Percentiles rank a stretch among this genome's conserved stretches.
These are phyloP conservation scores for Tricholoma matsutake DNA, from an alignment of 768 basidiomycete species.

Conservation along the genomic window DNA sequence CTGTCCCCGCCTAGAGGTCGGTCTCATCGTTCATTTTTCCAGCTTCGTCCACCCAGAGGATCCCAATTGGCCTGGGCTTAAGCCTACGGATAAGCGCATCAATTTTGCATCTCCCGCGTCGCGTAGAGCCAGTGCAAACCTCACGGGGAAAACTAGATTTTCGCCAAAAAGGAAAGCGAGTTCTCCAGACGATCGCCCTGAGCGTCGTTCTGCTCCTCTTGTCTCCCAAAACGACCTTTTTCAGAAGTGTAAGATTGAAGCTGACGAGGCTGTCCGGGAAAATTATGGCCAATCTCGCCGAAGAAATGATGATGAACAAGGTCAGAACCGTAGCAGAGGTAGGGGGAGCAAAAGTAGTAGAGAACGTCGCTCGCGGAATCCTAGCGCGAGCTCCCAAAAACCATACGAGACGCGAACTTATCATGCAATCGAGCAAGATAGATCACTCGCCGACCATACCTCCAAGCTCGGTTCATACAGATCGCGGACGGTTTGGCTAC, in stretches of 20 bases:
- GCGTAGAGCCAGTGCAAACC: slow-evolving; percentile 2
- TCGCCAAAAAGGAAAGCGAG: background rate
- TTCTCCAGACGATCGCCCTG: slow-evolving; percentile 10
- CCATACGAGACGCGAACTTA: slow-evolving; percentile 10
- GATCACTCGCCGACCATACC: background rate
- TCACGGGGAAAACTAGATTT: slow-evolving; percentile 1
- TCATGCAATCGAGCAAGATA: slow-evolving; percentile 8
- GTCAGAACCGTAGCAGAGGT: slow-evolving; percentile 4
- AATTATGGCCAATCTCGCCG: slow-evolving; percentile 1
- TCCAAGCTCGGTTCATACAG: slow-evolving; percentile 2
- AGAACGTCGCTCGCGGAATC: slow-evolving; percentile 2
- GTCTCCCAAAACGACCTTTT: slow-evolving; percentile 45
- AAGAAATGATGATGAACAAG: slow-evolving; percentile 2
- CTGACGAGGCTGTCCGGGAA: slow-evolving; percentile 13
- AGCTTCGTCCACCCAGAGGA: slow-evolving; percentile 53
- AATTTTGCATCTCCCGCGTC: slow-evolving; percentile 2
- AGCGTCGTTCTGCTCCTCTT: slow-evolving; percentile 33
- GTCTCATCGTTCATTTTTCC: background rate
- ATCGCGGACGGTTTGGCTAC: slow-evolving; percentile 4
- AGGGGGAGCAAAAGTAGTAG: slow-evolving; percentile 9
- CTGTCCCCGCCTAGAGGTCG: background rate
- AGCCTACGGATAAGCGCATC: slow-evolving; percentile 13
- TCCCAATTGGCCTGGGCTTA: slow-evolving; percentile 35
- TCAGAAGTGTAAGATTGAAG: slow-evolving; percentile 28
- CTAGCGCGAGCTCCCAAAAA: slow-evolving; percentile 8